A percentile compares a stretch with the other conserved stretches of the same genome.
Conservation (phyloP, 345 rosid genomes). For the Anacardium occidentale region DNA sequence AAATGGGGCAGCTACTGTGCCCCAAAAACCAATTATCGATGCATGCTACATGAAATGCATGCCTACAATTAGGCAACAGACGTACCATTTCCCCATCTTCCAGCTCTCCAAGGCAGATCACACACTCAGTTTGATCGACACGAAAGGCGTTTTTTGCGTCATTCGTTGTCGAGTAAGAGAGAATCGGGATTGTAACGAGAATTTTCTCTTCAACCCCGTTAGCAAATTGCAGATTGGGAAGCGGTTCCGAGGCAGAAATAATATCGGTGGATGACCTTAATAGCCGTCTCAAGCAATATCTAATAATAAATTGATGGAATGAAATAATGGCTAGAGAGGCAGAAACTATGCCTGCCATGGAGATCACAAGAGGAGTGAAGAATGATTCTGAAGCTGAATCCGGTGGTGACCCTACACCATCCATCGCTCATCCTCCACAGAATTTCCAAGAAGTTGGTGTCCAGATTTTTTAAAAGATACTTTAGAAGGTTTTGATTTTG, state of each 20-base stretch:
- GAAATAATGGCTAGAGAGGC: conserved; percentile 25
- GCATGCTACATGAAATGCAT: conserved; percentile 68
- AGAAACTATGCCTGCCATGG: conserved; percentile 32
- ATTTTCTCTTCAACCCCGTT: conserved; percentile 37
- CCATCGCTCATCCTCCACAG: conserved; percentile 20
- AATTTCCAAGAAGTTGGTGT: not conserved
- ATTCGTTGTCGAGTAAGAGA: conserved; percentile 23
- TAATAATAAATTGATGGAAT: conserved; percentile 38
- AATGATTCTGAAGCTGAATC: conserved; percentile 13
- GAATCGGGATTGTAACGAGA: conserved; percentile 40
- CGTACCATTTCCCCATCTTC: conserved; percentile 55
- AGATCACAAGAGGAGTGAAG: conserved; percentile 40
- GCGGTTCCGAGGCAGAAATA: not conserved
- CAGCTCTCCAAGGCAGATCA: conserved; percentile 50
- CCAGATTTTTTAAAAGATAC: too few relatives aligned
- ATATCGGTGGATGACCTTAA: not conserved
- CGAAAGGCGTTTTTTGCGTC: not conserved
- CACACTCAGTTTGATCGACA: conserved; percentile 43
- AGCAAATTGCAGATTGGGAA: not conserved
- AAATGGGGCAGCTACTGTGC: conserved; percentile 61
- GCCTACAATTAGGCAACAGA: conserved; percentile 63
- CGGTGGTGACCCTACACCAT: conserved; percentile 11
- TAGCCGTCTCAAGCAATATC: conserved; percentile 24
- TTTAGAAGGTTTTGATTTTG: not conserved
- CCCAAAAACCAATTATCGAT: conserved; percentile 68